phyloP scores from a whole-genome alignment of 2,329 filamentous ascomycete genomes.

The Trichoderma citrinoviride region DNA sequence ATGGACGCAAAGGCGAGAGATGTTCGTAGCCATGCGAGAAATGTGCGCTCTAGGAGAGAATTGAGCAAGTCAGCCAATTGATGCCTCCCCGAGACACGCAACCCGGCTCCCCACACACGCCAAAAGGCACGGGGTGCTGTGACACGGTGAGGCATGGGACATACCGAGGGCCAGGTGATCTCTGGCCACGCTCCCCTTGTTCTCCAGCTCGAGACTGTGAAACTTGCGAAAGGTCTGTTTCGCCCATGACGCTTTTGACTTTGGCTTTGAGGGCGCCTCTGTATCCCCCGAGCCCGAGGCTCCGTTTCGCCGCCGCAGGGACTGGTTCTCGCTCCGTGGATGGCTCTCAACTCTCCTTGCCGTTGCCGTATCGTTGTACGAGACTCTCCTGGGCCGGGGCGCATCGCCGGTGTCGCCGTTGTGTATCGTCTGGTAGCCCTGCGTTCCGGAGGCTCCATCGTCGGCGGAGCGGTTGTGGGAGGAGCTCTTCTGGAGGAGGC shows the following conservation, averaged over 20 bases:
- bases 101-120: background rate
- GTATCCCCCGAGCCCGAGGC: background rate
- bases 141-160: slow-evolving; percentile 22
- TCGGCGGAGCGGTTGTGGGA: background rate
- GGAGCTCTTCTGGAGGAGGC: slow-evolving; percentile 6
- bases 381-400: slow-evolving; percentile 13
- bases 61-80: background rate
- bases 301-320: slow-evolving; percentile 12
- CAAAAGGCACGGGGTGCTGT: background rate
- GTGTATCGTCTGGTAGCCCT: slow-evolving; percentile 43
- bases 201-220: slow-evolving; percentile 71
- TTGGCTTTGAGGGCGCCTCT: background rate
- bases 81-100: slow-evolving; percentile 5
- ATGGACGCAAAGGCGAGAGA: slow-evolving; percentile 79
- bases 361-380: slow-evolving; percentile 6
- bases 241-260: slow-evolving; percentile 46
- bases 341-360: background rate
- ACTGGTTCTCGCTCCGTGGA: background rate
- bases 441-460: slow-evolving; percentile 45
- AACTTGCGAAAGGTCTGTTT: slow-evolving; percentile 47
- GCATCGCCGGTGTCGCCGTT: slow-evolving; percentile 16
- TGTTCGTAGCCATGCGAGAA: slow-evolving; percentile 81
- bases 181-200: slow-evolving; percentile 78
- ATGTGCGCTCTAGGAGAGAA: slow-evolving; percentile 65
- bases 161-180: slow-evolving; percentile 78